phyloP scores from a whole-genome alignment of 805 yeast genomes.

The Ogataea pini region DNA sequence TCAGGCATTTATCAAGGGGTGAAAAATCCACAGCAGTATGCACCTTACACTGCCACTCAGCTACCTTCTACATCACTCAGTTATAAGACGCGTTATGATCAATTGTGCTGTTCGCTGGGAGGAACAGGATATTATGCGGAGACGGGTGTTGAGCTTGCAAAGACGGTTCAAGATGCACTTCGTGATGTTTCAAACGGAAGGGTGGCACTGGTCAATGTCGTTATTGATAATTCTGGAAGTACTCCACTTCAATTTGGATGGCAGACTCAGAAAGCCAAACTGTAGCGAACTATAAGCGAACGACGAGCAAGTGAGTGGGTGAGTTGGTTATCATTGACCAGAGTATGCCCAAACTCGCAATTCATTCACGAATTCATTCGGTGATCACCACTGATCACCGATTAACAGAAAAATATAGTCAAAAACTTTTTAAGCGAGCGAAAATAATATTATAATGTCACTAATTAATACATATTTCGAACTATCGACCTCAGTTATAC shows the following conservation, averaged over 20 bases:
- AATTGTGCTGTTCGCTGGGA: slow-evolving; percentile 56
- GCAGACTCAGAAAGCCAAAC: slow-evolving; percentile 50
- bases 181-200: slow-evolving; percentile 35
- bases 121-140: slow-evolving; percentile 51
- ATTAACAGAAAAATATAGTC: too few relatives aligned
- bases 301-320: too few relatives aligned
- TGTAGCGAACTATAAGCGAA: not conserved
- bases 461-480: not conserved
- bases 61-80: slow-evolving; percentile 64
- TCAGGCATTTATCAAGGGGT: slow-evolving; percentile 73
- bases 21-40: slow-evolving; percentile 28
- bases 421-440: too few relatives aligned
- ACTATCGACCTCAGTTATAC: not conserved
- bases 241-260: slow-evolving; percentile 63
- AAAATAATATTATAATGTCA: not conserved
- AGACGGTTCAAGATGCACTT: slow-evolving; percentile 33
- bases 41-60: slow-evolving; percentile 24
- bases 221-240: slow-evolving; percentile 56
- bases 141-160: slow-evolving; percentile 41
- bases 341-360: too few relatives aligned
- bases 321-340: too few relatives aligned
- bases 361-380: too few relatives aligned
- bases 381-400: too few relatives aligned
- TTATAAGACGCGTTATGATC: slow-evolving; percentile 56
- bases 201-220: slow-evolving; percentile 55